These are phyloP conservation scores for Xylariomycetidae sp. DNA, from an alignment of 2,329 filamentous ascomycete genomes.

Conservation along the genomic window DNA sequence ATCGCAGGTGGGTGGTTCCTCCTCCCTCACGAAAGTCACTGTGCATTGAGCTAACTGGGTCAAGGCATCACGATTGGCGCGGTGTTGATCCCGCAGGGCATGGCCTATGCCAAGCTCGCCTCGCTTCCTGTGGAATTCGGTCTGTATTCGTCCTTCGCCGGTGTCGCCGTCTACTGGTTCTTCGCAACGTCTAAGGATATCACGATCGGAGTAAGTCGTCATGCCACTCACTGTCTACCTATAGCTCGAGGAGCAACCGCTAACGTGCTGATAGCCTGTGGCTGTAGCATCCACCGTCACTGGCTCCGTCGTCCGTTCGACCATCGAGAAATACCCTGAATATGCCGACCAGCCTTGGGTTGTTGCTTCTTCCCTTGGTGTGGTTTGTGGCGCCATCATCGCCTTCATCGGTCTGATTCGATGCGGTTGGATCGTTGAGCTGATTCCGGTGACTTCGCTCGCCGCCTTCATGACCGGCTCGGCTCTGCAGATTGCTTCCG, in stretches of 20 bases:
- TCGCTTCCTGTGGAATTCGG: conserved; percentile 76
- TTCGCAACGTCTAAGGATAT: conserved; percentile 99
- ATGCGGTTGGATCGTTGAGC: conserved; percentile 83
- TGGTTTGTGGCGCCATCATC: conserved; percentile 74
- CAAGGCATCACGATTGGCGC: conserved; percentile 50
- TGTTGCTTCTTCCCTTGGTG: conserved; percentile 70
- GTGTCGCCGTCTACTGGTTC: conserved; percentile 91
- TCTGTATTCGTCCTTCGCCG: conserved; percentile 93
- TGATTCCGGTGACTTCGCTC: conserved; percentile 85
- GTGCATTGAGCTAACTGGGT: conserved; percentile 13
- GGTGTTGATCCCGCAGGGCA: conserved; percentile 86
- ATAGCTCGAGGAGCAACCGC: too few relatives aligned
- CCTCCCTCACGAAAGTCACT: conserved; percentile 1
- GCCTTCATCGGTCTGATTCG: conserved; percentile 72
- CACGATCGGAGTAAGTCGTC: conserved; percentile 72
- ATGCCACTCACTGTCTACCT: conserved; percentile 1
- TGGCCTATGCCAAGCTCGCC: conserved; percentile 88
- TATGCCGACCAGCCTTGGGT: conserved; percentile 46
- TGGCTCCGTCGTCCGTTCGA: conserved; percentile 70
- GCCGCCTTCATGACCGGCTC: conserved; percentile 97
- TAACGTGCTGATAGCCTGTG: conserved; percentile 57
- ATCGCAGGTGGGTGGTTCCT: conserved; percentile 62
- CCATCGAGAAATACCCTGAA: conserved; percentile 50
- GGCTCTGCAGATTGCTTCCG: conserved; percentile 78
- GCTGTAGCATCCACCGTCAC: conserved; percentile 92